Evolutionary conservation across 2,329 filamentous ascomycete species (phyloP).

Genomic region (Colletotrichum cereale): DNA sequence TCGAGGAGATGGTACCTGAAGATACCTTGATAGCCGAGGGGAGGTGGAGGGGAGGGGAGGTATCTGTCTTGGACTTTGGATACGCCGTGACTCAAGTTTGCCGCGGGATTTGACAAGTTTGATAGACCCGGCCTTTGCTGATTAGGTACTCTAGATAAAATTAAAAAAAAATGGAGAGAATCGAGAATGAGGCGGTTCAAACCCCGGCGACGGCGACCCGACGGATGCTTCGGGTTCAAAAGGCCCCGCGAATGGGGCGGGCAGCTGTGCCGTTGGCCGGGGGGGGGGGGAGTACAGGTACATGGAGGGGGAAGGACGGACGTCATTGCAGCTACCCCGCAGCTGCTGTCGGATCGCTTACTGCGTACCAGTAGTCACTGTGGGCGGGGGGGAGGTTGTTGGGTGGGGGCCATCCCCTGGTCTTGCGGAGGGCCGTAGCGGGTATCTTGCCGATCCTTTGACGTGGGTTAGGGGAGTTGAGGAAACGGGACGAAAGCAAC

Average conservation of each 20-base stretch:
- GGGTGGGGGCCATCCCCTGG: background rate
- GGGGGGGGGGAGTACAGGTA: background rate
- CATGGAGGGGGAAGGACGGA: background rate
- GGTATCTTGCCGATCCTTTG: slow-evolving; percentile 21
- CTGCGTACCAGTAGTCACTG: too few species aligned
- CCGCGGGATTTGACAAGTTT: slow-evolving; percentile 26
- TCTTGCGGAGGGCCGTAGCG: slow-evolving; percentile 13
- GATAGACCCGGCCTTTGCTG: background rate
- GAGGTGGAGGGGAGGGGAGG: background rate
- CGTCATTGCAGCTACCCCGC: slow-evolving; percentile 17
- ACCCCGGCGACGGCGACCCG: slow-evolving; percentile 2
- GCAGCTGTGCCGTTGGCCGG: background rate
- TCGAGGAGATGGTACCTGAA: background rate
- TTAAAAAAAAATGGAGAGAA: background rate
- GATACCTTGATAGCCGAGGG: background rate
- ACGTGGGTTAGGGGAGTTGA: slow-evolving; percentile 28
- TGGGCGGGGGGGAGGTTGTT: background rate
- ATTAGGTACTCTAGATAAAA: too few species aligned
- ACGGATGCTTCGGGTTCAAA: background rate
- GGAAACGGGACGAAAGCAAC: background rate
- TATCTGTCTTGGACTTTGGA: background rate
- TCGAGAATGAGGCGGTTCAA: slow-evolving; percentile 19
- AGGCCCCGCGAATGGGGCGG: slow-evolving; percentile 2
- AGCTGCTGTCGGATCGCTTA: background rate
- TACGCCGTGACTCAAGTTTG: background rate